Evolutionary conservation across 2,329 filamentous ascomycete species (phyloP).

Genomic region (Cordyceps militaris): DNA sequence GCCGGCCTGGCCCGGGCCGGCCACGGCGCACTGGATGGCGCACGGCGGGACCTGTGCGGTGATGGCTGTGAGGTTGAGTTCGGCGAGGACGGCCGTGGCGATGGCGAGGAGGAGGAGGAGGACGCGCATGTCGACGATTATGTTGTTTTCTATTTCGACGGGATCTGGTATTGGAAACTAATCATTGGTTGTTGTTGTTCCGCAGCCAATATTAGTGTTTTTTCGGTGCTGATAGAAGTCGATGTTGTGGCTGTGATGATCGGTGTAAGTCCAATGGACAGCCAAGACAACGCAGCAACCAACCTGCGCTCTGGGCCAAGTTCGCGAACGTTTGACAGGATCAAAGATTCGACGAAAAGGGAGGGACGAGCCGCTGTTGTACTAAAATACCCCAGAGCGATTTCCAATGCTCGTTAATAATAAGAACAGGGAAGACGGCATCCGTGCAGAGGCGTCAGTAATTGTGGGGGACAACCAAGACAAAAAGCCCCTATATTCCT

Average conservation of each 20-base stretch:
- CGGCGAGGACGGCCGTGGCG: conserved; percentile 20
- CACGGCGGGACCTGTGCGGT: conserved; percentile 29
- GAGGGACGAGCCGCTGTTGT: not conserved
- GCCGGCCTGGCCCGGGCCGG: conserved; percentile 24
- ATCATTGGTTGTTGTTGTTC: not conserved
- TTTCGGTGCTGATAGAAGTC: too few species aligned
- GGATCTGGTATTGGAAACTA: too few species aligned
- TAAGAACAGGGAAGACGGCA: not conserved
- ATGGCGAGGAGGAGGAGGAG: conserved; percentile 21
- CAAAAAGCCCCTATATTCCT: not conserved
- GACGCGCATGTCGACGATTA: conserved; percentile 13
- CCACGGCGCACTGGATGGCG: conserved; percentile 30
- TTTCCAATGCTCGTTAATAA: not conserved
- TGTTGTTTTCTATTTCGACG: not conserved
- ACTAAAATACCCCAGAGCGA: not conserved
- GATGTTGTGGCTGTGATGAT: too few species aligned
- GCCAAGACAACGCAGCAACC: too few species aligned
- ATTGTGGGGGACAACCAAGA: not conserved
- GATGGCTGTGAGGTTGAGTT: conserved; percentile 19
- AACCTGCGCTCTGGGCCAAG: not conserved
- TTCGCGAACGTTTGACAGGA: too few species aligned
- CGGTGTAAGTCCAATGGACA: too few species aligned
- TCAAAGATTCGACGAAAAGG: not conserved
- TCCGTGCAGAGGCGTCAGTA: conserved; percentile 3
- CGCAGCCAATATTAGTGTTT: too few species aligned